These are phyloP conservation scores for Nothophoma quercina DNA, from an alignment of 2,329 filamentous ascomycete genomes.

Conservation along the genomic window DNA sequence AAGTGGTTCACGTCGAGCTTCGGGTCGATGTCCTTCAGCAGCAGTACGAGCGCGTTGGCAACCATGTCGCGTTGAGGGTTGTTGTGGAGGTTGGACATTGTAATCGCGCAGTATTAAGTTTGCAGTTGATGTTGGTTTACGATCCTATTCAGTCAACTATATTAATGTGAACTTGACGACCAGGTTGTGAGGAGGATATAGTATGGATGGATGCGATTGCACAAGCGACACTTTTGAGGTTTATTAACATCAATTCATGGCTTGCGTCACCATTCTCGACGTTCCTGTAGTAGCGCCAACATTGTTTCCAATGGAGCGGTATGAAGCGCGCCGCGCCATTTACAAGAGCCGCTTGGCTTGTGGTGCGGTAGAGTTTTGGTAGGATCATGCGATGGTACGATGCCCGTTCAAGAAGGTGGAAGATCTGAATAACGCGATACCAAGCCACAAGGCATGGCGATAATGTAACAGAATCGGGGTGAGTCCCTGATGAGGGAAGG, in stretches of 20 bases:
- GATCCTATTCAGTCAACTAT: no score
- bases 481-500: neutral
- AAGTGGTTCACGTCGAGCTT: conserved; percentile 6
- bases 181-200: no score
- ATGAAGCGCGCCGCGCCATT: conserved; percentile 7
- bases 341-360: conserved; percentile 1
- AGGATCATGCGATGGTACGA: conserved; percentile 5
- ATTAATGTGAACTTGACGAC: no score
- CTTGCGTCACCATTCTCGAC: conserved; percentile 2
- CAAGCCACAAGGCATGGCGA: neutral
- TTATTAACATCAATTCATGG: neutral
- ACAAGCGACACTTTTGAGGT: no score
- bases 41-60: conserved; percentile 3
- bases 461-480: neutral
- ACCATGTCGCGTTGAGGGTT: conserved; percentile 3
- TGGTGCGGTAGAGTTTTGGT: neutral
- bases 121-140: no score
- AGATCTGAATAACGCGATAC: neutral
- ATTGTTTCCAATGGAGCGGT: neutral
- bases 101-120: neutral
- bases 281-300: conserved; percentile 9
- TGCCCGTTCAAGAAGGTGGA: conserved; percentile 5
- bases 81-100: conserved; percentile 1
- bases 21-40: conserved; percentile 7
- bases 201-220: no score